Conservation (phyloP, 2,329 filamentous ascomycete species). For the Zymoseptoria pseudotritici region DNA sequence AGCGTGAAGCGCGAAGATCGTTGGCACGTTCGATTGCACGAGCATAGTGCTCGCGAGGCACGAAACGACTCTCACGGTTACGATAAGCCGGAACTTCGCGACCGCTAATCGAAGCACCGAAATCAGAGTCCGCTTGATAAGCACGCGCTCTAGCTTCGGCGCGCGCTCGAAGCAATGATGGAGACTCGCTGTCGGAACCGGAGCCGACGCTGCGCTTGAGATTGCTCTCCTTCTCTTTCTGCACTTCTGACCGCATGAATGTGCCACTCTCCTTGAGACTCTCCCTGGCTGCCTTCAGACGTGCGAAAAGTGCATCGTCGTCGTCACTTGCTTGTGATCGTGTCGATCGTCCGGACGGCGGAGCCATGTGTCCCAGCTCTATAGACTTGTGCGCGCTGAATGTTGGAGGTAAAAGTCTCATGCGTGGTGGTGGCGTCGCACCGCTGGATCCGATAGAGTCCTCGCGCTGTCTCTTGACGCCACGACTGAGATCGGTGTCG, state of each 20-base stretch:
- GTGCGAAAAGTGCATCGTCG: constrained; percentile 31
- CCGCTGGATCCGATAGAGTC: constrained; percentile 14
- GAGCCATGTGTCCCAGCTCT: constrained; percentile 2
- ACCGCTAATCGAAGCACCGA: constrained; percentile 2
- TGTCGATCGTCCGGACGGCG: constrained; percentile 9
- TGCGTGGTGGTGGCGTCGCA: constrained; percentile 4
- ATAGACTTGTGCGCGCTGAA: background rate
- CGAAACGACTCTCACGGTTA: constrained; percentile 30
- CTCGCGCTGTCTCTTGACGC: constrained; percentile 18
- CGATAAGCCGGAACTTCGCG: constrained; percentile 30
- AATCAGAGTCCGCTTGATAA: constrained; percentile 9
- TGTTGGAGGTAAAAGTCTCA: constrained; percentile 10
- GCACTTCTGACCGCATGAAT: constrained; percentile 12
- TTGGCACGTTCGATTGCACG: constrained; percentile 28
- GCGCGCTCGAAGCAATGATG: constrained; percentile 27
- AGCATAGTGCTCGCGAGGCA: constrained; percentile 30
- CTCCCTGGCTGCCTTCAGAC: constrained; percentile 26
- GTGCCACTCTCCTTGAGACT: constrained; percentile 16
- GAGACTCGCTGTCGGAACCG: constrained; percentile 23
- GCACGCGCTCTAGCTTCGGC: constrained; percentile 25
- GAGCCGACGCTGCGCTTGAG: constrained; percentile 20
- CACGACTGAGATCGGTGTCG: constrained; percentile 9
- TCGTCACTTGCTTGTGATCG: constrained; percentile 19
- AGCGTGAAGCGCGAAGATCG: constrained; percentile 20
- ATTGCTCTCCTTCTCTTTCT: constrained; percentile 12